Evolutionary conservation across 2,329 filamentous ascomycete species (phyloP).

Genomic region (Nakataea oryzae): DNA sequence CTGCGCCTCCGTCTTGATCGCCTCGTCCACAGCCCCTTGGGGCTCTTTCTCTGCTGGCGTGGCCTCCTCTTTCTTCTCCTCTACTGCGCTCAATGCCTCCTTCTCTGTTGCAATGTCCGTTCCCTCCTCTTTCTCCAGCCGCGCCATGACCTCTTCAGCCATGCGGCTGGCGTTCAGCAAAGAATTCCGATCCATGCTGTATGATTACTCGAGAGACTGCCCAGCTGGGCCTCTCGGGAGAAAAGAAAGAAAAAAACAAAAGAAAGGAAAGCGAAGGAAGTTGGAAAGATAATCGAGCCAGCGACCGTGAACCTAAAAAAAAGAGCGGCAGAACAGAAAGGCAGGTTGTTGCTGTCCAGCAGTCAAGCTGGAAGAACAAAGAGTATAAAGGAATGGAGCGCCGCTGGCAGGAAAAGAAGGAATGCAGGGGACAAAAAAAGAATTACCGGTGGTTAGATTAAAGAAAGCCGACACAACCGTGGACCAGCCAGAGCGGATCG

Average conservation of each 20-base stretch:
- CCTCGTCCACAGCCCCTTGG: not conserved
- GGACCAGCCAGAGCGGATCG: conserved; percentile 5
- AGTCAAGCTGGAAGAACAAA: conserved; percentile 7
- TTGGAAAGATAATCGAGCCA: not conserved
- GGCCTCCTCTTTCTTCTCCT: not conserved
- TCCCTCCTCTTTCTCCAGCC: not conserved
- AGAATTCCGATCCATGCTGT: not conserved
- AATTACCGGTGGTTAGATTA: not conserved
- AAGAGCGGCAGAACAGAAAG: not conserved
- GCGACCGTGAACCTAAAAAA: not conserved
- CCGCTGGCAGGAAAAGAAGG: not conserved
- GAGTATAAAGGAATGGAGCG: not conserved
- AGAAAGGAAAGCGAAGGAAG: not conserved
- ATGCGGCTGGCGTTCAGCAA: not conserved
- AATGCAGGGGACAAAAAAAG: not conserved
- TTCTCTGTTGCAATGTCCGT: not conserved
- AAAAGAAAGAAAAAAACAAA: not conserved
- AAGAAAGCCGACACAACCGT: not conserved
- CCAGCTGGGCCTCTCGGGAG: not conserved
- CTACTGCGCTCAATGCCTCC: not conserved
- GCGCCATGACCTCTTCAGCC: not conserved
- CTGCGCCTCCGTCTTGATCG: not conserved
- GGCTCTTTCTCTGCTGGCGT: not conserved
- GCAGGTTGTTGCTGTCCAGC: conserved; percentile 16
- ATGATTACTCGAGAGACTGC: not conserved